These are phyloP conservation scores for Ceratocystis smalleyi DNA, from an alignment of 2,329 filamentous ascomycete genomes.

Conservation along the genomic window DNA sequence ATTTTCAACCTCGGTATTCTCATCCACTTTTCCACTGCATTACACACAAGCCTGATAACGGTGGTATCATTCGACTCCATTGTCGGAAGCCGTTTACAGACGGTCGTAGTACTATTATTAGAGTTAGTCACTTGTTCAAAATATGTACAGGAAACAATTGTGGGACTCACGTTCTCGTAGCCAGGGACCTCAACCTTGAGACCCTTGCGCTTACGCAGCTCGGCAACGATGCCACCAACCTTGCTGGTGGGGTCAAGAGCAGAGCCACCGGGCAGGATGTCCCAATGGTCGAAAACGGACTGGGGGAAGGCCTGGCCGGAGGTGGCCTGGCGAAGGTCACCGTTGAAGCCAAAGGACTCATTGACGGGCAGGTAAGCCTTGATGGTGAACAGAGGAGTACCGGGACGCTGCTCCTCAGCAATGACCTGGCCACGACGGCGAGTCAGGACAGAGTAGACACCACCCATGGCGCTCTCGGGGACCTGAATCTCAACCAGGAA, in stretches of 20 bases:
- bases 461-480: constrained; percentile 96
- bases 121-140: neutral
- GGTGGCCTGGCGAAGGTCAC: constrained; percentile 83
- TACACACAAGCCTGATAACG: constrained; percentile 13
- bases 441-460: constrained; percentile 98
- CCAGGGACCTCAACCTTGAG: constrained; percentile 89
- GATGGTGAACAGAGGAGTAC: constrained; percentile 97
- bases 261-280: constrained; percentile 85
- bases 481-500: constrained; percentile 99
- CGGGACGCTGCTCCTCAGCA: constrained; percentile 91
- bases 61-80: constrained; percentile 16
- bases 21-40: constrained; percentile 17
- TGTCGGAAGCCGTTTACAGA: constrained; percentile 15
- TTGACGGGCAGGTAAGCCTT: constrained; percentile 94
- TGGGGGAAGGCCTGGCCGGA: constrained; percentile 98
- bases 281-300: constrained; percentile 98
- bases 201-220: constrained; percentile 99
- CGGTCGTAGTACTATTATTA: constrained; percentile 15
- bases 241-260: constrained; percentile 70
- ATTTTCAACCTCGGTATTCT: constrained; percentile 16
- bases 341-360: constrained; percentile 98
- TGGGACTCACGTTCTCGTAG: constrained; percentile 68
- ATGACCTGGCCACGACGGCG: constrained; percentile 98
- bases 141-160: neutral
- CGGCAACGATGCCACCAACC: constrained; percentile 66